Evolutionary conservation across 768 basidiomycete genomes (phyloP), one percentile per base, ranked within the genome.

Genomic region (Boletales sp.): DNA sequence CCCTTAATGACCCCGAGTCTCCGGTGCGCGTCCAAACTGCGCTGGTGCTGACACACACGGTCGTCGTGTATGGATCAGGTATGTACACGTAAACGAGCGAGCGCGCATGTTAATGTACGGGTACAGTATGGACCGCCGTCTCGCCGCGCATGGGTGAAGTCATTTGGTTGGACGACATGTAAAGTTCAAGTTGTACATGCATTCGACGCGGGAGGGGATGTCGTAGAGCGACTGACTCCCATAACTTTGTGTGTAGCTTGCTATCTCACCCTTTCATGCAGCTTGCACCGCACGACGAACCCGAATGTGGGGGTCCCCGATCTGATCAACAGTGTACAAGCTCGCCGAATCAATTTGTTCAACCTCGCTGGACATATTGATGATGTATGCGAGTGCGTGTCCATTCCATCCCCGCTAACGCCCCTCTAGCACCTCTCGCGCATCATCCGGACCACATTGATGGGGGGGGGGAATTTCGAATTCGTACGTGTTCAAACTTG

Each of bases 1-100:
- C 79, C 7, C 72, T 94, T 42, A 86, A 90, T 59, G 90, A 94
- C 57, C 63, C 80, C 0, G 86, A 89, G 55, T 75, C 94, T 48
- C 90, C 91, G 0, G 90, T 94, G 28, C 82, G 85, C 34, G 87
- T 94, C 9, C 88, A 91, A 47, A 90, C 90, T 8, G 84, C 85
- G 2, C 71, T 94, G 53, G 83, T 89, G 2, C 72, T 95, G 50
- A 86, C 88, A 4, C 85, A 91, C 64, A 76, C 93, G 72, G 79
- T 92, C 14, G 68, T 76, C 9, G 67, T 70, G 30, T 77, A 89
- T 50, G 80, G 85, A 17, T 74, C 79, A 37, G 85, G 87, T 86
- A 57, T 2, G 1, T 34, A 19, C 8, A 31, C 5, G 25, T 28
- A 7, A 28, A 40, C 12, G 6, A 21, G 19, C 10, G 19, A n/a